These are phyloP conservation scores for Acmispon strigosus DNA, from an alignment of 306 rosid genomes.

Conservation along the genomic window DNA sequence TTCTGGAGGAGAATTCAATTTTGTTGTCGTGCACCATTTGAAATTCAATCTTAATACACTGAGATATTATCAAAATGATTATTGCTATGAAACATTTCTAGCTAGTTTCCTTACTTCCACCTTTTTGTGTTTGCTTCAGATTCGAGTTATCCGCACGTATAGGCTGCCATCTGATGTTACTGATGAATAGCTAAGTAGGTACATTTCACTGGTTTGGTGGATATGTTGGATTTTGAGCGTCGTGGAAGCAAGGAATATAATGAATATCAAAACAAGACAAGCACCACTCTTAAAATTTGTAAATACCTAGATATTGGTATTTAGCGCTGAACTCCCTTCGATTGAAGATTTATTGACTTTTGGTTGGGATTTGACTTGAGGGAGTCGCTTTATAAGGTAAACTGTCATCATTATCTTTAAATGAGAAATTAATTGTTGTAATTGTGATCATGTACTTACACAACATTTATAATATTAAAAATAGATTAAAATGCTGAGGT, in stretches of 20 bases:
- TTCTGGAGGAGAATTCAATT: neutral
- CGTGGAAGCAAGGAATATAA: neutral
- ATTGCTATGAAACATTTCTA: neutral
- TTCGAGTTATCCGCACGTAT: constrained; percentile 60
- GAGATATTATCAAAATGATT: neutral
- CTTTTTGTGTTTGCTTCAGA: constrained; percentile 34
- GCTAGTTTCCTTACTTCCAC: constrained; percentile 14
- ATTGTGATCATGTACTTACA: too few species aligned
- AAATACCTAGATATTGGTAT: constrained; percentile 6
- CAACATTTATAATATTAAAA: too few species aligned
- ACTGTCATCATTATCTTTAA: too few species aligned
- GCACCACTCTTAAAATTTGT: constrained; percentile 9
- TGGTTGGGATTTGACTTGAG: too few species aligned
- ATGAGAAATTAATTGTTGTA: too few species aligned
- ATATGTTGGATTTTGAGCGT: neutral
- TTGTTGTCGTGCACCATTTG: neutral
- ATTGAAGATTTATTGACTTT: neutral
- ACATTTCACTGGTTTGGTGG: neutral
- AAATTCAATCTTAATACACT: neutral
- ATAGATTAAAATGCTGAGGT: too few species aligned
- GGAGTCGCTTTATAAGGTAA: too few species aligned
- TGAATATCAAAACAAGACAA: constrained; percentile 3
- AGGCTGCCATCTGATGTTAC: constrained; percentile 32
- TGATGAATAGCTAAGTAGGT: constrained; percentile 27
- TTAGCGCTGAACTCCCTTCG: neutral